Evolutionary conservation across 2,329 filamentous ascomycete genomes (phyloP).

Genomic region (Ampelomyces quisqualis): DNA sequence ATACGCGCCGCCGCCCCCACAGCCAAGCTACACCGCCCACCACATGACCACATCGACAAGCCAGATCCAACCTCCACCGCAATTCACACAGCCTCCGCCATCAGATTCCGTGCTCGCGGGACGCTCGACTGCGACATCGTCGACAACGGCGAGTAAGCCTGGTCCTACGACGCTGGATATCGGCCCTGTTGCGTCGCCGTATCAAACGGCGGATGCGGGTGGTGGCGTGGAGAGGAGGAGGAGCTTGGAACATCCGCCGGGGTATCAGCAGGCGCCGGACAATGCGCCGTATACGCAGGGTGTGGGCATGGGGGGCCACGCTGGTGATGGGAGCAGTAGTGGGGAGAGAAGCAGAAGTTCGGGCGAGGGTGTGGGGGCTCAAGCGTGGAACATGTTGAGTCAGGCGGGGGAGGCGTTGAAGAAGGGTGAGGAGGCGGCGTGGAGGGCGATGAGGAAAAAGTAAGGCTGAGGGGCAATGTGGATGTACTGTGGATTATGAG

Average conservation of each 20-base stretch:
- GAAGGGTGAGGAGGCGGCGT: slow-evolving; percentile 41
- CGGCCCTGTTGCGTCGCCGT: slow-evolving; percentile 36
- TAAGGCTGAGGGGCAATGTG: slow-evolving; percentile 2
- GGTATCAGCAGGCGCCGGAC: slow-evolving; percentile 51
- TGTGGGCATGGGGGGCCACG: too few species aligned
- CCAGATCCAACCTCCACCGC: slow-evolving; percentile 35
- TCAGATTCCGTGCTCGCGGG: slow-evolving; percentile 42
- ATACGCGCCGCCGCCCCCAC: slow-evolving; percentile 33
- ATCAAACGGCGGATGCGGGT: slow-evolving; percentile 23
- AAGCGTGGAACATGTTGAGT: slow-evolving; percentile 38
- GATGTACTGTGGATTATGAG: not conserved
- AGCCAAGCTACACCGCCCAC: slow-evolving; percentile 39
- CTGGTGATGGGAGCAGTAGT: slow-evolving; percentile 31
- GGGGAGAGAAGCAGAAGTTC: slow-evolving; percentile 13
- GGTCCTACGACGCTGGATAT: slow-evolving; percentile 44
- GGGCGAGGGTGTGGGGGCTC: slow-evolving; percentile 30
- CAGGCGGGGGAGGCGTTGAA: slow-evolving; percentile 42
- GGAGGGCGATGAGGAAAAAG: slow-evolving; percentile 38
- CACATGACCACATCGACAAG: slow-evolving; percentile 36
- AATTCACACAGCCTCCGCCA: slow-evolving; percentile 46
- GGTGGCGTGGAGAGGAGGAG: slow-evolving; percentile 17
- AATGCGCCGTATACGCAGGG: slow-evolving; percentile 45
- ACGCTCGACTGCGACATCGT: slow-evolving; percentile 40
- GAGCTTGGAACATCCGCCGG: slow-evolving; percentile 48
- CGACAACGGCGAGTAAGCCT: slow-evolving; percentile 25